A percentile compares a stretch with the other conserved stretches of the same genome.
These are phyloP conservation scores for Leishmania aethiopica DNA, from an alignment of 208 protist species.

Conservation along the genomic window DNA sequence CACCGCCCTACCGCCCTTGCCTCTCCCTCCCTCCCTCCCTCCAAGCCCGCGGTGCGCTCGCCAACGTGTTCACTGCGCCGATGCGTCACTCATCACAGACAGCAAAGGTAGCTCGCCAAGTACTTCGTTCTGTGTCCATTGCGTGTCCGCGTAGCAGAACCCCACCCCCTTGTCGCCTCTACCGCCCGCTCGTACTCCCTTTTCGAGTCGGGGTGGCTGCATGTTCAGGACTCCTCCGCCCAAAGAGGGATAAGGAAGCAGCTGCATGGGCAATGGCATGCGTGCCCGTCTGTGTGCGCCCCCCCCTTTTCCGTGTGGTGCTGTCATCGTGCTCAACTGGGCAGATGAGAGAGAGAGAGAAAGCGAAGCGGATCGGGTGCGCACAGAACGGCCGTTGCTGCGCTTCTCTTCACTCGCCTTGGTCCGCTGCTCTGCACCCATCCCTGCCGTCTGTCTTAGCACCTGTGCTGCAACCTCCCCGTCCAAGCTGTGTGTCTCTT, in stretches of 20 bases:
- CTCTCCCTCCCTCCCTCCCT: not conserved
- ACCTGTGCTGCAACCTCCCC: not conserved
- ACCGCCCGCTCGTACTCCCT: not conserved
- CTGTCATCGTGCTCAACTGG: not conserved
- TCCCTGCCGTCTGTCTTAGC: not conserved
- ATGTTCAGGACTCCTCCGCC: not conserved
- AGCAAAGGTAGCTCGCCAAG: not conserved
- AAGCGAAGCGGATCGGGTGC: not conserved
- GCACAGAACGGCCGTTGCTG: not conserved
- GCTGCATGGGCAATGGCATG: not conserved
- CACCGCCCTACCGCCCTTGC: no score
- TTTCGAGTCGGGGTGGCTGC: not conserved
- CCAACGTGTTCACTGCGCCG: not conserved
- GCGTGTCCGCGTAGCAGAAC: not conserved
- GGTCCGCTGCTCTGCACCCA: not conserved
- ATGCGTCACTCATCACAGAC: not conserved
- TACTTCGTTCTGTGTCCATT: not conserved
- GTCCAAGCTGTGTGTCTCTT: not conserved
- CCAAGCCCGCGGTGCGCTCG: not conserved
- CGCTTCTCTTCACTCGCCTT: not conserved
- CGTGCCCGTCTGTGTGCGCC: not conserved
- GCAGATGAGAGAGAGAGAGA: not conserved
- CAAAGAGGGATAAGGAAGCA: not conserved
- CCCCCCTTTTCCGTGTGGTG: not conserved
- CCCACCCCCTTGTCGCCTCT: not conserved